phyloP scores from a whole-genome alignment of 2,329 filamentous ascomycete species.

The Alternaria postmessia region DNA sequence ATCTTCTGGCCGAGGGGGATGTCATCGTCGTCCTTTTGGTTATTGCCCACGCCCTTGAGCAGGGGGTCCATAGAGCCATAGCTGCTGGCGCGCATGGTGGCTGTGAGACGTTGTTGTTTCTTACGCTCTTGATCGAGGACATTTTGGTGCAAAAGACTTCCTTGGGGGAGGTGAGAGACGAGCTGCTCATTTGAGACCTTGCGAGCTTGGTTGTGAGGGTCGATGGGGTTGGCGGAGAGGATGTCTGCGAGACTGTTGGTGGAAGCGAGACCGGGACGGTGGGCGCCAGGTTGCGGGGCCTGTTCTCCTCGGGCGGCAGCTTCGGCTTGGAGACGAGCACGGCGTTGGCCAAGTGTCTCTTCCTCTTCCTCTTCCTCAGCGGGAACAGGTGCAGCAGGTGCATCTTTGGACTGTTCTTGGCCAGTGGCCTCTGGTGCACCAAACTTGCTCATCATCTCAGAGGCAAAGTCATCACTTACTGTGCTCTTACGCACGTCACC shows the following conservation, averaged over 20 bases:
- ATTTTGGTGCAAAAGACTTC: slow-evolving; percentile 53
- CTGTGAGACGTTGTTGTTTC: slow-evolving; percentile 46
- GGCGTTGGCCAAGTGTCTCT: slow-evolving; percentile 81
- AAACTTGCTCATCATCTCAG: slow-evolving; percentile 68
- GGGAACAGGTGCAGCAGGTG: slow-evolving; percentile 36
- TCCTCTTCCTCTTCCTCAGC: slow-evolving; percentile 61
- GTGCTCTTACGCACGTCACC: slow-evolving; percentile 55
- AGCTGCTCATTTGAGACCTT: slow-evolving; percentile 49
- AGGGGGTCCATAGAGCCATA: slow-evolving; percentile 42
- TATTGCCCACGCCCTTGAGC: slow-evolving; percentile 31
- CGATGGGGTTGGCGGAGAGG: slow-evolving; percentile 63
- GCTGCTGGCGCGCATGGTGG: slow-evolving; percentile 44
- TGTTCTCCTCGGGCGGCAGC: slow-evolving; percentile 61
- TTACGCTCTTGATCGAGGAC: slow-evolving; percentile 49
- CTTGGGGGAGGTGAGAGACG: slow-evolving; percentile 45
- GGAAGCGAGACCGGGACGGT: slow-evolving; percentile 49
- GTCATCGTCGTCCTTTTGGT: slow-evolving; percentile 39
- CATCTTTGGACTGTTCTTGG: slow-evolving; percentile 25
- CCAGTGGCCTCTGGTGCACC: slow-evolving; percentile 32
- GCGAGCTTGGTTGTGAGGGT: slow-evolving; percentile 43
- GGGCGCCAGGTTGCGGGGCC: slow-evolving; percentile 23
- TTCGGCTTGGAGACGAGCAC: slow-evolving; percentile 75
- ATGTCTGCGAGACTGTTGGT: slow-evolving; percentile 69
- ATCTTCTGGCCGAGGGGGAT: slow-evolving; percentile 44
- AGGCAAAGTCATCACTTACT: slow-evolving; percentile 71